These are phyloP conservation scores for Mycena latifolia DNA, from an alignment of 768 basidiomycete genomes.

Conservation along the genomic window DNA sequence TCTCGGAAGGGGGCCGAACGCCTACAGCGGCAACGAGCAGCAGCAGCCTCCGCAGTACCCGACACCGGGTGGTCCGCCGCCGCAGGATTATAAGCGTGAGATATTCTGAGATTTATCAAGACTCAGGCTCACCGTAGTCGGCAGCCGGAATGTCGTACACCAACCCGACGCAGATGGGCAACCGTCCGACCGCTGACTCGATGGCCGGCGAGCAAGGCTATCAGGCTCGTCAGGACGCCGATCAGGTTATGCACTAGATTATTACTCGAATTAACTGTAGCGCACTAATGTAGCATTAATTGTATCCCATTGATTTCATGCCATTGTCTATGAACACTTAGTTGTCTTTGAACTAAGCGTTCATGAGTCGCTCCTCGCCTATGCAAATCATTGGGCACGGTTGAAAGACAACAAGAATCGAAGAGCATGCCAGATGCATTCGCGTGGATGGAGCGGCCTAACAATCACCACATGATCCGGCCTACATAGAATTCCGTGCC, in stretches of 20 bases:
- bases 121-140: no score
- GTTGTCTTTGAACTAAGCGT: no score
- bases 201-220: slow-evolving; percentile 20
- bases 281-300: slow-evolving; percentile 5
- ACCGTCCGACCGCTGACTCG: slow-evolving; percentile 8
- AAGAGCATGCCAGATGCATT: no score
- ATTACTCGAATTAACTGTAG: neutral
- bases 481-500: no score
- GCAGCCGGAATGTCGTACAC: slow-evolving; percentile 21
- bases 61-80: slow-evolving; percentile 12
- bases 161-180: slow-evolving; percentile 30
- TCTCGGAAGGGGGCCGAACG: slow-evolving; percentile 25
- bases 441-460: no score
- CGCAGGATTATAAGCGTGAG: slow-evolving; percentile 15
- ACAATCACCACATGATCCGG: no score
- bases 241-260: slow-evolving; percentile 10
- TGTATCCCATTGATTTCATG: neutral
- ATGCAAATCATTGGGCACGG: no score
- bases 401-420: no score
- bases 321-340: no score
- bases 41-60: slow-evolving; percentile 30
- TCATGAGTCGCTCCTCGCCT: no score
- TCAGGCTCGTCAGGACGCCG: slow-evolving; percentile 27
- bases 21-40: slow-evolving; percentile 19
- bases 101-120: no score